Conservation (phyloP, 805 yeast species). For the Diddensiella caesifluorescens region DNA sequence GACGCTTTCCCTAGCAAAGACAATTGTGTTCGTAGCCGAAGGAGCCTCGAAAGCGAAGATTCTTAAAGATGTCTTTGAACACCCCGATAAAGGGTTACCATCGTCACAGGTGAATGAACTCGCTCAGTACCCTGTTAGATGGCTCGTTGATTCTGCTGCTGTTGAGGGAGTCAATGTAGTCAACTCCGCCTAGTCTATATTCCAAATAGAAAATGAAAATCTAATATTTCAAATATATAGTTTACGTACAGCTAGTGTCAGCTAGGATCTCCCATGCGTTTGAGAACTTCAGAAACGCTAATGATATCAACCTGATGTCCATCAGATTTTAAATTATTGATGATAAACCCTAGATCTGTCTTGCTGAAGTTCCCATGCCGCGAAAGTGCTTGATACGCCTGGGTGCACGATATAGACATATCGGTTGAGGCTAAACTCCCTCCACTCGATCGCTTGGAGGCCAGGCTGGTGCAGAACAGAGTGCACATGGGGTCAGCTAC, state of each 20-base stretch:
- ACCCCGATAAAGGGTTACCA: conserved; percentile 44
- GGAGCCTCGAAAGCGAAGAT: conserved; percentile 79
- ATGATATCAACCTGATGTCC: conserved; percentile 77
- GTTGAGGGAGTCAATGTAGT: conserved; percentile 47
- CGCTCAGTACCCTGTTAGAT: conserved; percentile 47
- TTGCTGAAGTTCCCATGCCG: conserved; percentile 61
- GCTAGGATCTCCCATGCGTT: conserved; percentile 2
- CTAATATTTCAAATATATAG: not conserved
- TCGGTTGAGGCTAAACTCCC: not conserved
- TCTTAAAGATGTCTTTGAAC: conserved; percentile 61
- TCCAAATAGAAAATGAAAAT: conserved; percentile 12
- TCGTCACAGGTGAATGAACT: conserved; percentile 66
- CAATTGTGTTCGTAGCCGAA: conserved; percentile 79
- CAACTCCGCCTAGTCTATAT: conserved; percentile 23
- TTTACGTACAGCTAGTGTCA: not conserved
- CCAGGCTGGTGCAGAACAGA: conserved; percentile 62
- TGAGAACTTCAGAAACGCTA: conserved; percentile 62
- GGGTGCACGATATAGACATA: conserved; percentile 67
- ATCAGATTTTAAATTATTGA: conserved; percentile 58
- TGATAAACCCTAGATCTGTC: conserved; percentile 58
- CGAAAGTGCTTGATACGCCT: conserved; percentile 68
- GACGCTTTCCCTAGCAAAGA: conserved; percentile 48
- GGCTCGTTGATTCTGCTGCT: conserved; percentile 86
- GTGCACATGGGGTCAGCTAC: conserved; percentile 84
- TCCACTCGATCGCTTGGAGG: not conserved